Base-by-base conservation (phyloP, 2,329 filamentous ascomycete species). In the Pyricularia sp. region DNA sequence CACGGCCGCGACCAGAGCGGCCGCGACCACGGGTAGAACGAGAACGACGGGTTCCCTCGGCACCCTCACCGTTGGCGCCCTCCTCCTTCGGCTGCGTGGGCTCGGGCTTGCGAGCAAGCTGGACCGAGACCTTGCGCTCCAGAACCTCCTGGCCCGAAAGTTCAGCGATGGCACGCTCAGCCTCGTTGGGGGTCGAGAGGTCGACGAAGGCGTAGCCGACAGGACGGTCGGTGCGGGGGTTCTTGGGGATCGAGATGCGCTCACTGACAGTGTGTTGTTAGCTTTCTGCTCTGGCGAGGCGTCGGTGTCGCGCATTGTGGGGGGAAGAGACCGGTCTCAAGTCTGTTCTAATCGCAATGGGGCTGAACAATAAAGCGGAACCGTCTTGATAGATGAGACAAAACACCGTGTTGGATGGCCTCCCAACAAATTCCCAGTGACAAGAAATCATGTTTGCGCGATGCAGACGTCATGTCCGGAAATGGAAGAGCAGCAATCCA, bases 121-220 rank as follows among this genome's bases (percentile, higher is more conserved):
- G 95, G 74, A 99, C 95, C 64, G 94, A 98, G 78, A 98, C 95
- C 90, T 98, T 98, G 82, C 95, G 94, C 82, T 97, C 93, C 70
- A 98, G 89, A 77, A 99, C 95, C 84, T 96, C 93, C 86, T 97
- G 94, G 81, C 94, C 94, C 77, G 95, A 97, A 74, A 99, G 91
- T 83, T 97, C 93, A 76, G 88, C 86, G 76, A 99, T 98, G 78
- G 95, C 95, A 81, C 93, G 92, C 83, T 97, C 92, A 73, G 95
- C 95, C 85, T 98, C 95, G 74, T 88, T 89, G 71, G 95, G 92
- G 73, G 94, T 97, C 71, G 93, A 96, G 73, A 99, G 91, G 79
- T 98, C 95, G 80, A 99, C 95, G 80, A 99, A 99, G 79, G 95
- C 95, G 82, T 98, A 99, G 79, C 95, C 95, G 80, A 99, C 95